Base-by-base conservation (phyloP, 2,329 filamentous ascomycete genomes). In the Chaetomiaceae sp. region DNA sequence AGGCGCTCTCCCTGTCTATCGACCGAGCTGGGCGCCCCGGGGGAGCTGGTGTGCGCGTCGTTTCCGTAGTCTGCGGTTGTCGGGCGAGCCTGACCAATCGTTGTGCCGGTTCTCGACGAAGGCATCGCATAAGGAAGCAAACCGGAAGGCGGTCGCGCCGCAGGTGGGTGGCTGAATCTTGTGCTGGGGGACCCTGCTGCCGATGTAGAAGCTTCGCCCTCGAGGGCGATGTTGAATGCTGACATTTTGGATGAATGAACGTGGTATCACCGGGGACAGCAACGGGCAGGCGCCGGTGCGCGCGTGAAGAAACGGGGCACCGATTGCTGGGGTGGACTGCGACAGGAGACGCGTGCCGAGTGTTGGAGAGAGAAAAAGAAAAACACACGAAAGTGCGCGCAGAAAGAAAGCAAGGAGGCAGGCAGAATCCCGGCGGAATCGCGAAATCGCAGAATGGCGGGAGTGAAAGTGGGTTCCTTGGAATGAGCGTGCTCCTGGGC, bases 1-100 rank as follows among this genome's bases (percentile, higher is more conserved):
- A 77, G 76, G 55, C 74, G 76, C 48, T 2, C 51, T 47, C 45
- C 33, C 35, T 41, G 55, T 21, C 33, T 49, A n/a, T 39, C 37
- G 13, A 27, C 3, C 14, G 38, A 41, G 9, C 27, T 17, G 13
- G 20, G n/a, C 27, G 19, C 20, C 17, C 19, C 13, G 5, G 21
- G 27, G 8, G 38, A 21, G 20, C 38, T 45, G 31, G 44, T 7
- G 5, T 14, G 21, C 12, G 34, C 44, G 33, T 31, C 45, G 23
- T 30, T n/a, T 14, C 21, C n/a, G 23, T 27, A 5, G 14, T 38
- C 39, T 10, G 50, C 27, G 9, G 30, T n/a, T 20, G 48, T 35
- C 5, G 50, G 38, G 25, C 50, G 50, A 3, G 39, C n/a, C 39
- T 48, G 50, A 7, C 50, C 44, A 13, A 46, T n/a, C 2, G 44